These are phyloP conservation scores for Tuber microsphaerosporum DNA, from an alignment of 495 filamentous ascomycete species.

Conservation along the genomic window DNA sequence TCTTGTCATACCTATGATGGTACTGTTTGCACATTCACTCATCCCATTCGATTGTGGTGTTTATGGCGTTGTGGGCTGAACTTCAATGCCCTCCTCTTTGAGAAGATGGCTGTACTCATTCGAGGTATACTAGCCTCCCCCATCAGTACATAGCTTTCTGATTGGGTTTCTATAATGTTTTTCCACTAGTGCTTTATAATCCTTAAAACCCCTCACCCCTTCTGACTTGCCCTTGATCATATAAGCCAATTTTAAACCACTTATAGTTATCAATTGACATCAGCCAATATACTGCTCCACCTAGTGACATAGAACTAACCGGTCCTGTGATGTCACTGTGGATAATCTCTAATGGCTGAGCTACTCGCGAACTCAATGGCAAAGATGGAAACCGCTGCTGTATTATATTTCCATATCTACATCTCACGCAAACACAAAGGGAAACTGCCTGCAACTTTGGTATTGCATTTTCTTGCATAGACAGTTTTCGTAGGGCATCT, in stretches of 20 bases:
- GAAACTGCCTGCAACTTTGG: not conserved
- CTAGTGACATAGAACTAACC: too few relatives aligned
- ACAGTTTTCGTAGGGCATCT: not conserved
- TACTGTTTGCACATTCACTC: not conserved
- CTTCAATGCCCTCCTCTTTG: not conserved
- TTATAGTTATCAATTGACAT: not conserved
- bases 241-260: not conserved
- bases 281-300: not conserved
- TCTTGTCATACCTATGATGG: not conserved
- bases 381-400: too few relatives aligned
- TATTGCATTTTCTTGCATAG: not conserved
- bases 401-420: too few relatives aligned
- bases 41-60: conserved; percentile 1
- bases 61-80: not conserved
- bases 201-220: not conserved
- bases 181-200: not conserved
- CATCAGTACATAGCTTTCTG: not conserved
- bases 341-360: too few relatives aligned
- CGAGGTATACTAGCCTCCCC: conserved; percentile 3
- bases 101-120: not conserved
- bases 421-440: not conserved
- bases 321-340: too few relatives aligned
- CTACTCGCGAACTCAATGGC: too few relatives aligned
- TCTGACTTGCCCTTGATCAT: not conserved
- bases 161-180: not conserved